Percentiles rank a stretch among this genome's conserved stretches.
phyloP scores from a whole-genome alignment of 208 protist genomes.

The Trypanosoma conorhini region DNA sequence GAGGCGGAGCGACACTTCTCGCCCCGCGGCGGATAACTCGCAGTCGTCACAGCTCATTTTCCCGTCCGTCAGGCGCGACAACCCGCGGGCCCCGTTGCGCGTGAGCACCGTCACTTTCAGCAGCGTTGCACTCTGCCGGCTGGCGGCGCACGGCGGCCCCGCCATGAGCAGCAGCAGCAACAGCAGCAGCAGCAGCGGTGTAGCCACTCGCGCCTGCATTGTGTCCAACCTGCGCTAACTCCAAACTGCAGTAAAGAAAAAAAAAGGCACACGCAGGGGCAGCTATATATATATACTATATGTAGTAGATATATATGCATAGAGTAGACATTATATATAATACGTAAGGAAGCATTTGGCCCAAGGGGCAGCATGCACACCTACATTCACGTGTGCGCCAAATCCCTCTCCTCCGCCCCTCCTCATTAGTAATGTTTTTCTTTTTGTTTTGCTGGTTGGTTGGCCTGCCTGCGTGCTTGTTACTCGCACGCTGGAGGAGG shows the following conservation, averaged over 20 bases:
- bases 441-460: too few relatives aligned
- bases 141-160: neutral
- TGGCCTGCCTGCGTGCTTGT: too few relatives aligned
- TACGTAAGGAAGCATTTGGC: neutral
- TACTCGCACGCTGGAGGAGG: too few relatives aligned
- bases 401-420: too few relatives aligned
- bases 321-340: slow-evolving; percentile 17
- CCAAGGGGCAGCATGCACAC: too few relatives aligned
- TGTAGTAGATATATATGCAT: too few relatives aligned
- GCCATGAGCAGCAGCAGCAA: neutral
- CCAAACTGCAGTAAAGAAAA: slow-evolving; percentile 13
- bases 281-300: slow-evolving; percentile 17
- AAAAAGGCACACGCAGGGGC: slow-evolving; percentile 7
- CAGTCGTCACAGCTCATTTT: slow-evolving; percentile 17
- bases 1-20: slow-evolving; percentile 19
- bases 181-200: slow-evolving; percentile 6
- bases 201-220: neutral
- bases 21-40: slow-evolving; percentile 1
- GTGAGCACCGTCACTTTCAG: slow-evolving; percentile 16
- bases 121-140: neutral
- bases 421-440: too few relatives aligned
- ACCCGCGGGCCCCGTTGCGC: slow-evolving; percentile 23
- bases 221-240: neutral
- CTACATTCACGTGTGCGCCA: too few relatives aligned
- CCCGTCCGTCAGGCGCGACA: neutral